These are phyloP conservation scores for Suillus variegatus DNA, from an alignment of 768 basidiomycete genomes.

Conservation along the genomic window DNA sequence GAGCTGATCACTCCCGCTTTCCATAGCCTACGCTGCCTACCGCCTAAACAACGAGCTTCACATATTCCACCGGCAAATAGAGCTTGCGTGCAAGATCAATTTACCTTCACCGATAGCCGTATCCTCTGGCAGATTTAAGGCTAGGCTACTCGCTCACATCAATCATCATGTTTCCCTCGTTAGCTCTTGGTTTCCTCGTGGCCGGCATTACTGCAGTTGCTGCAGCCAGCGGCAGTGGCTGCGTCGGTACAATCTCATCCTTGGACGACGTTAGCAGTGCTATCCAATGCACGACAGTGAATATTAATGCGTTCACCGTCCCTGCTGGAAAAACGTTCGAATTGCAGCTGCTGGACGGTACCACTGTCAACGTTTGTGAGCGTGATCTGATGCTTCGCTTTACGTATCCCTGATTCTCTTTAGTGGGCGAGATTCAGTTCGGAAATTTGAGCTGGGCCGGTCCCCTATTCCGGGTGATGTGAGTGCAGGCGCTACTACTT, in stretches of 20 bases:
- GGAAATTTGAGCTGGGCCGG: conserved; percentile 53
- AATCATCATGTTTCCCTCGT: conserved; percentile 12
- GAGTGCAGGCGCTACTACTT: conserved; percentile 10
- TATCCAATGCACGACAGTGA: conserved; percentile 56
- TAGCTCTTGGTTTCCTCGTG: conserved; percentile 21
- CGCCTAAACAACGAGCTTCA: neutral
- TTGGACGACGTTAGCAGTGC: conserved; percentile 52
- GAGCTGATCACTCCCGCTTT: no score
- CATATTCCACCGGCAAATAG: neutral
- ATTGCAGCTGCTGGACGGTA: conserved; percentile 45
- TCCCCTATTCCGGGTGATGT: conserved; percentile 56
- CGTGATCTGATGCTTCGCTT: neutral
- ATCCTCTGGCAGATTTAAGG: neutral
- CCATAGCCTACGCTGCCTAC: no score
- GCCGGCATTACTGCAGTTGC: conserved; percentile 18
- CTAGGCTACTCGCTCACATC: neutral
- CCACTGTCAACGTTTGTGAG: conserved; percentile 62
- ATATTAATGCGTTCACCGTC: conserved; percentile 57
- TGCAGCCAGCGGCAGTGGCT: conserved; percentile 19
- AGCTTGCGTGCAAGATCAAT: neutral
- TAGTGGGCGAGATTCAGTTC: conserved; percentile 61
- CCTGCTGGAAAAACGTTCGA: conserved; percentile 53
- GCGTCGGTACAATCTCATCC: conserved; percentile 57
- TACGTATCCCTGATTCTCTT: neutral
- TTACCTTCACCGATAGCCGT: neutral